Evolutionary conservation across 345 rosid genomes (phyloP), one percentile per base, ranked within the genome.

Genomic region (Gossypium rotundifolium): DNA sequence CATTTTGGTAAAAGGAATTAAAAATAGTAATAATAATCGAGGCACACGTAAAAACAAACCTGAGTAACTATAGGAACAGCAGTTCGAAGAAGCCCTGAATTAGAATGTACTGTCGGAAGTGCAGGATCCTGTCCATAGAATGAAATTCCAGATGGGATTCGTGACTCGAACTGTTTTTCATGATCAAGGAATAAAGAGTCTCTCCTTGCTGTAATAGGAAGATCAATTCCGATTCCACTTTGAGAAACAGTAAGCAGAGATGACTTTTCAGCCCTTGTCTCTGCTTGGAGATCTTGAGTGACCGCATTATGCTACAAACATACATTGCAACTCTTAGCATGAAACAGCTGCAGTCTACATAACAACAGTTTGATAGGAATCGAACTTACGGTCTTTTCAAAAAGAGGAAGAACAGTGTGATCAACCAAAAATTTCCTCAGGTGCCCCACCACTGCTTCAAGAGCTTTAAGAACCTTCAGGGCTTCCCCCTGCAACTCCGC

Each of bases 391-490:
- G 80, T 78, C 78, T 90, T 91, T 75, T 93, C 98, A 69, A 90
- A 93, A 57, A 90, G 82, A 79, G 91, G 94, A 82, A 93, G 85
- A 42, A 93, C 94, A 46, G 87, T 83, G 18, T 83, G 93, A 82
- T 93, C 98, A 10, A 90, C 94, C 83, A 90, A 83, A 79, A 89
- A 93, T 81, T 85, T 90, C 79, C 96, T 88, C 25, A 93, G 75
- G 72, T 89, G 96, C 17, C 91, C 87, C 70, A 88, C 85, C 62
- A 90, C 86, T 2, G 83, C 86, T 87, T 93, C 91, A 68, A 93
- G 70, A 1, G 91, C 98, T 80, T 81, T 87, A 7, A 84, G 79
- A 69, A 87, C 92, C 85, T 93, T 91, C 17, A 65, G 29, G 46
- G 90, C 84, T 77, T 93, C 97, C 66, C 94, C 98, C 9, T 87